A percentile compares a stretch with the other conserved stretches of the same genome.
These are phyloP conservation scores for Ceratocystis harringtonii DNA, from an alignment of 2,329 filamentous ascomycete species.

Conservation along the genomic window DNA sequence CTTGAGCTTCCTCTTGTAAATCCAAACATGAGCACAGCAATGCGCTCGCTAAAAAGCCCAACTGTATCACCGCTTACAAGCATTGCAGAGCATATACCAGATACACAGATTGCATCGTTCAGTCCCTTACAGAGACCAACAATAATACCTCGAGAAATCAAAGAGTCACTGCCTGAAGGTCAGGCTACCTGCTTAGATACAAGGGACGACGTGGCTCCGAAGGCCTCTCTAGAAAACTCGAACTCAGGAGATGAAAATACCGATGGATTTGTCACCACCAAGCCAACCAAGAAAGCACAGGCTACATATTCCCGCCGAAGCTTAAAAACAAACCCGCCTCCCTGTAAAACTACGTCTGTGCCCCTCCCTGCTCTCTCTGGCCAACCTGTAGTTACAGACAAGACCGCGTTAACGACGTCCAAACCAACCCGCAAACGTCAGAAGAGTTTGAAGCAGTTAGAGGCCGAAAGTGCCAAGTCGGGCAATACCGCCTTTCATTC, in stretches of 20 bases:
- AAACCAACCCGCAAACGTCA: conserved; percentile 3
- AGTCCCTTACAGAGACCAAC: neutral
- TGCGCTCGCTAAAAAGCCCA: conserved; percentile 9
- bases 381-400: neutral
- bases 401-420: neutral
- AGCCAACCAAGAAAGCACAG: neutral
- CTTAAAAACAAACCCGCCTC: neutral
- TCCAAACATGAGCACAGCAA: neutral
- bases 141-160: neutral
- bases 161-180: neutral
- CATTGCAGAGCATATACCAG: conserved; percentile 8
- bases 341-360: neutral
- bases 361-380: conserved; percentile 1
- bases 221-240: neutral
- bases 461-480: neutral
- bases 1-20: conserved; percentile 7
- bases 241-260: neutral
- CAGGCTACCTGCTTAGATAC: neutral
- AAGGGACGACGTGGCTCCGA: neutral
- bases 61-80: conserved; percentile 13
- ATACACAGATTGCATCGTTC: conserved; percentile 10
- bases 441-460: neutral
- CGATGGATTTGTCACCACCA: neutral
- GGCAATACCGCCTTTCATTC: neutral
- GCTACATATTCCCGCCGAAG: conserved; percentile 6